A percentile compares a stretch with the other conserved stretches of the same genome.
Conservation (phyloP, 345 rosid species). For the Eucalyptus pumila region DNA sequence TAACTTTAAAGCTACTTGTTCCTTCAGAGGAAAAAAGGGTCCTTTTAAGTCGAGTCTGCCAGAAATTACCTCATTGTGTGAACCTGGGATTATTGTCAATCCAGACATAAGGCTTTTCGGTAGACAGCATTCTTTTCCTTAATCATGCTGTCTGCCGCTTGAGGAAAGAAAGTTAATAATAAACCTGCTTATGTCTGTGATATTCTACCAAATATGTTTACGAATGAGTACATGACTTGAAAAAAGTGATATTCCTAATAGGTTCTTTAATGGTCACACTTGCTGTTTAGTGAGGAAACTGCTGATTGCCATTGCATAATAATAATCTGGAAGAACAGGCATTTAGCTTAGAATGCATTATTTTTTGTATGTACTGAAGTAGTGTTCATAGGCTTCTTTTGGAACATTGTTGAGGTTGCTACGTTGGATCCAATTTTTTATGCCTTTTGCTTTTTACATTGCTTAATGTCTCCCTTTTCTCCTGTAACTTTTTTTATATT, state of each 20-base stretch:
- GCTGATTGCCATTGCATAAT: neutral
- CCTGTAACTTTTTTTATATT: neutral
- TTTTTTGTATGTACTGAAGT: neutral
- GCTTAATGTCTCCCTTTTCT: conserved; percentile 5
- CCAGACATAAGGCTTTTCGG: neutral
- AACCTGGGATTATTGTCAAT: neutral
- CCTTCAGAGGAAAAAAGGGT: neutral
- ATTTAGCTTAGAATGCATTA: neutral
- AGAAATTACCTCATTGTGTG: neutral
- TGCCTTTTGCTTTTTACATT: conserved; percentile 35
- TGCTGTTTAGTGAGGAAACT: neutral
- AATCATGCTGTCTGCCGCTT: neutral
- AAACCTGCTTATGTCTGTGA: neutral
- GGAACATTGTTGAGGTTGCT: conserved; percentile 18
- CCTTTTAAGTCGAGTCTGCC: neutral
- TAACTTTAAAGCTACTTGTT: neutral
- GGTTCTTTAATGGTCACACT: neutral
- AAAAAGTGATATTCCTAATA: neutral
- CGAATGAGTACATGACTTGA: neutral
- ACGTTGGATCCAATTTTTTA: conserved; percentile 43
- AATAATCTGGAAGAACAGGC: neutral
- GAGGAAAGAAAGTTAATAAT: neutral
- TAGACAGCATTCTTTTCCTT: neutral
- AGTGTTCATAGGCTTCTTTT: neutral
- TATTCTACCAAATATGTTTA: neutral